These are phyloP conservation scores for Naganishia friedmannii DNA, from an alignment of 768 basidiomycete species.

Conservation along the genomic window DNA sequence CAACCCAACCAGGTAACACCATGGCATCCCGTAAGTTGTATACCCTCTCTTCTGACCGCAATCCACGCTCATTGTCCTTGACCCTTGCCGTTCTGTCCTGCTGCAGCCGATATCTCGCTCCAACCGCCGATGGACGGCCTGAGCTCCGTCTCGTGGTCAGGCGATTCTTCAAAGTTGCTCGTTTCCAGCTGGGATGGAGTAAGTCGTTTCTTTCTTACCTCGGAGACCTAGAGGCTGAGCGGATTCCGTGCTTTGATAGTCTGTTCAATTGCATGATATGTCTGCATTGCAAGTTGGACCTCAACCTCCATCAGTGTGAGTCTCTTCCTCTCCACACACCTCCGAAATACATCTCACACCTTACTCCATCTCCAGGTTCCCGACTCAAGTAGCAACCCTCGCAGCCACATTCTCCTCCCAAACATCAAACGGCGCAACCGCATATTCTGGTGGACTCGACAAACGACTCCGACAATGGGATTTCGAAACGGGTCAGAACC, in stretches of 20 bases:
- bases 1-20: no score
- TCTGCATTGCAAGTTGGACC: conserved; percentile 1
- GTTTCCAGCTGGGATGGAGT: conserved; percentile 89
- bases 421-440: conserved; percentile 59
- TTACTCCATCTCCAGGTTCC: conserved; percentile 48
- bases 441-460: conserved; percentile 83
- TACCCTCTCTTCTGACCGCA: background rate
- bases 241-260: conserved; percentile 65
- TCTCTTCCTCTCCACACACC: conserved; percentile 25
- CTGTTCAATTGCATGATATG: conserved; percentile 28
- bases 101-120: conserved; percentile 38
- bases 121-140: conserved; percentile 77
- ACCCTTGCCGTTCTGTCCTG: background rate
- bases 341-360: conserved; percentile 40
- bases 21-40: conserved; percentile 20
- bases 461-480: conserved; percentile 84
- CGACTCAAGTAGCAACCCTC: conserved; percentile 69
- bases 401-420: conserved; percentile 65
- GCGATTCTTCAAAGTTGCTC: conserved; percentile 73
- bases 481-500: conserved; percentile 67
- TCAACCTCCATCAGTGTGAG: conserved; percentile 11
- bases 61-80: background rate
- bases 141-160: conserved; percentile 75
- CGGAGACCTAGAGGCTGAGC: conserved; percentile 60
- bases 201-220: conserved; percentile 35